These are phyloP conservation scores for Xylaria sp. DNA, from an alignment of 2,329 filamentous ascomycete genomes.

Conservation along the genomic window DNA sequence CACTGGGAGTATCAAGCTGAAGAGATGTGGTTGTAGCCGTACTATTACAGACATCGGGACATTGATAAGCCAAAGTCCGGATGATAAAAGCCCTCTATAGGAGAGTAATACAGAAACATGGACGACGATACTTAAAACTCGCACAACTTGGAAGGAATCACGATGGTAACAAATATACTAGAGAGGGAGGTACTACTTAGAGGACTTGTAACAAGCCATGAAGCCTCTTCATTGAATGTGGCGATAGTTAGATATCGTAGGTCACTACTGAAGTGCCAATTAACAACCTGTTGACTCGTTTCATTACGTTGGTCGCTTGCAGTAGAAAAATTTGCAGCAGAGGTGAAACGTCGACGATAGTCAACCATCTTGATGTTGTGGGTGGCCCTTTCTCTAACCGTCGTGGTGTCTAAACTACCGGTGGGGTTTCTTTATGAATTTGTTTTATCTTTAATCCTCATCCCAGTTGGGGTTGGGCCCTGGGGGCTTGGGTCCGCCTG, in stretches of 20 bases:
- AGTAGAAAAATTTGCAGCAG: not conserved
- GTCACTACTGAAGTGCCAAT: too few species aligned
- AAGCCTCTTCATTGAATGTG: not conserved
- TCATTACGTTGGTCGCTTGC: not conserved
- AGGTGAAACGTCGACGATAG: conserved; percentile 4
- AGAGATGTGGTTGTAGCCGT: not conserved
- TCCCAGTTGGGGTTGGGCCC: conserved; percentile 87
- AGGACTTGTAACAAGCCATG: not conserved
- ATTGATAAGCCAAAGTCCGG: too few species aligned
- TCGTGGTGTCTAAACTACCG: conserved; percentile 24
- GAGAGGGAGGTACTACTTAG: not conserved
- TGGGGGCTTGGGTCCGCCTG: conserved; percentile 95
- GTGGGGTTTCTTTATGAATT: conserved; percentile 29
- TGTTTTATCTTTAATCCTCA: conserved; percentile 61
- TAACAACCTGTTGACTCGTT: too few species aligned
- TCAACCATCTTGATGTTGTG: conserved; percentile 34
- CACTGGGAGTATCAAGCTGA: not conserved
- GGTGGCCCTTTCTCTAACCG: conserved; percentile 33
- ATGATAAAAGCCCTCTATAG: not conserved
- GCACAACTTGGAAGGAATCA: not conserved
- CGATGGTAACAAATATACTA: not conserved
- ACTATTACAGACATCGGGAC: not conserved
- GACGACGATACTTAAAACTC: not conserved
- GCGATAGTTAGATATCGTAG: too few species aligned
- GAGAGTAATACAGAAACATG: not conserved